Evolutionary conservation across 2,329 filamentous ascomycete species (phyloP), one percentile per base, ranked within the genome.

Genomic region (Colletotrichum sp.): DNA sequence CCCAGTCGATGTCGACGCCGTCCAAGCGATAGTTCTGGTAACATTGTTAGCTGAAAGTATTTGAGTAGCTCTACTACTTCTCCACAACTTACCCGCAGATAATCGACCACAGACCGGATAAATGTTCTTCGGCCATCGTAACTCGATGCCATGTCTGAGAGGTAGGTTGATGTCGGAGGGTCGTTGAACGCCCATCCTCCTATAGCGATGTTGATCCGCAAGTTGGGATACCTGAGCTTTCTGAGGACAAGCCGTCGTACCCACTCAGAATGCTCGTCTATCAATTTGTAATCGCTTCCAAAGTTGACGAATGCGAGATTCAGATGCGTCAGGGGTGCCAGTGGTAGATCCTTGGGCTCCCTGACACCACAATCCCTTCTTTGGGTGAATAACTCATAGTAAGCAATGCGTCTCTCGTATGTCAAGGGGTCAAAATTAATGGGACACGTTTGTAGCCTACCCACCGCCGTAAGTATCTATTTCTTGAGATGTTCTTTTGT

Each of bases 111-210:
- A 8, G 85, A 85, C 24, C 80, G 76, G 12, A 82, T 79, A 52
- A 89, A 83, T 18, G 36, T 84, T 8, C 79, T 76, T 1, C 85
- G 81, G 72, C 90, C 88, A 0, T 70, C 82, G 3, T 71, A 82
- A 3, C 80, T 77, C 76, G 70, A 75, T 6, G 83, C 80, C 18
- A 75, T 84, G 4, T 84, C 62, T 2, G 86, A 81, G 71, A 88
- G 82, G 21, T 59, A 39, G 28, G 69, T 16, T 21, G 21, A 21
- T n/a, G 39, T n/a, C 9, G 32, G 57, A 30, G 55, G 44, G 36
- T 70, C 26, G 12, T 30, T 59, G 24, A 70, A 70, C 0, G 52
- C 57, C 67, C 55, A 70, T 49, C 67, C 67, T 9, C 24, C 55
- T 0, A 70, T 30, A 24, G 67, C 67, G 55, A 70, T 36, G 57